Base-by-base conservation (phyloP, 352 stramenopile species). In the Phytophthora tubulina region DNA sequence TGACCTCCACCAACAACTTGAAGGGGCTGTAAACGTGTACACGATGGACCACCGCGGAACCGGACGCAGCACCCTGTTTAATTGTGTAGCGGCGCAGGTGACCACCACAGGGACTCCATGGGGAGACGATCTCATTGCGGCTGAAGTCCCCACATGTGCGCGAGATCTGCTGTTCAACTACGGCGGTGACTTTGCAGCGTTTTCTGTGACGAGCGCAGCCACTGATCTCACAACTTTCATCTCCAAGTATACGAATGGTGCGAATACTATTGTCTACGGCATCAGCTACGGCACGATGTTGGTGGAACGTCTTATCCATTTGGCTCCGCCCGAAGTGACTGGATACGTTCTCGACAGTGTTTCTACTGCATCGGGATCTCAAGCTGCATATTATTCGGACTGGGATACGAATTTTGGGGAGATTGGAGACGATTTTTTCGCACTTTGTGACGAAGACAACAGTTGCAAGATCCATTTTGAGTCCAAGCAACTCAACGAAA, bases 211-310 rank as follows among this genome's bases (percentile, higher is more conserved):
- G 31, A 84, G 61, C 39, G 77, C 77, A 4, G 73, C 77, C 1
- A 75, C 54, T 4, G 78, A 85, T 21, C 8, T 85, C 3, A 39
- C 31, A 3, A 65, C 48, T 10, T 75, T 79, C 49, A 73, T 79
- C 30, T 59, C 58, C 3, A 68, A 44, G 49, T 67, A 70, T 21
- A 67, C 58, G n/a, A 79, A 70, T 33, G 60, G 32, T 6, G 46
- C 13, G 0, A 55, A 76, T 9, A 74, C 66, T 4, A 85, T 73
- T 15, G 59, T 89, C 6, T 86, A 89, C 31, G 83, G 81, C n/a
- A 66, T 82, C 7, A 87, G 82, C 73, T 90, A 90, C 63, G 80
- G 80, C 36, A 81, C 82, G 27, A 81, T 71, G 35, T 59, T 88
- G 13, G 71, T 80, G 6, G 78, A 88, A 38, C 76, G 82, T 0